A percentile compares a stretch with the other conserved stretches of the same genome.
Evolutionary conservation across 2,329 filamentous ascomycete species (phyloP).

Genomic region (Byssochlamys sp.): DNA sequence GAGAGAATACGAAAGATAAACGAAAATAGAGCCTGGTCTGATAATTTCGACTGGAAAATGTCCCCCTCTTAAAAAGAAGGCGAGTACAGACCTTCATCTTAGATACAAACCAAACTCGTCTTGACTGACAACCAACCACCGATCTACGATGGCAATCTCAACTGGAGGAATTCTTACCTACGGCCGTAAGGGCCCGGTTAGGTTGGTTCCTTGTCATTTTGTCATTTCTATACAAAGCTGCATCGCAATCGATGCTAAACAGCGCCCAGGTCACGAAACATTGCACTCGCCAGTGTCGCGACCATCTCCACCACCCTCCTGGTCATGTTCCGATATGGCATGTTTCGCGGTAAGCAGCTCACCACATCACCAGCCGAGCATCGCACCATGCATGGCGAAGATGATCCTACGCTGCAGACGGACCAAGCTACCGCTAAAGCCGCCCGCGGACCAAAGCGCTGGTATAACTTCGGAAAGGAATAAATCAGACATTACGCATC

Average conservation of each 20-base stretch:
- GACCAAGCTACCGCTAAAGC: background rate
- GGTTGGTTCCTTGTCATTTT: slow-evolving; percentile 1
- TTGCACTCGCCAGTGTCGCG: slow-evolving; percentile 13
- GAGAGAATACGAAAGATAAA: background rate
- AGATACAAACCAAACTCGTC: background rate
- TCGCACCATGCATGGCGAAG: slow-evolving; percentile 7
- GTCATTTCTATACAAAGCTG: background rate
- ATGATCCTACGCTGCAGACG: background rate
- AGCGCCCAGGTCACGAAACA: slow-evolving; percentile 10
- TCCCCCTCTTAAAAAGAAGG: background rate
- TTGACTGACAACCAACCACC: background rate
- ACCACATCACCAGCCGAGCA: slow-evolving; percentile 9
- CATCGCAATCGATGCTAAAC: background rate
- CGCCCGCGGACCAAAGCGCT: slow-evolving; percentile 1
- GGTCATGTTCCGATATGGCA: slow-evolving; percentile 12
- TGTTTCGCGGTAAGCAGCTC: slow-evolving; percentile 6
- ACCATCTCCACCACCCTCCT: slow-evolving; percentile 12
- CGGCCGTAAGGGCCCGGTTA: slow-evolving; percentile 2
- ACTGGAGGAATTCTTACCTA: background rate
- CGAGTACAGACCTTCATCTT: background rate
- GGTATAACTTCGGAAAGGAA: background rate
- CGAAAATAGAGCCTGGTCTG: background rate
- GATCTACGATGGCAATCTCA: slow-evolving; percentile 2
- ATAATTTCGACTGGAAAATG: background rate
- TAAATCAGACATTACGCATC: background rate